Percentiles rank a stretch among this genome's conserved stretches.
Conservation (phyloP, 1,284 basidiomycete species). For the Ustilago bromivora region DNA sequence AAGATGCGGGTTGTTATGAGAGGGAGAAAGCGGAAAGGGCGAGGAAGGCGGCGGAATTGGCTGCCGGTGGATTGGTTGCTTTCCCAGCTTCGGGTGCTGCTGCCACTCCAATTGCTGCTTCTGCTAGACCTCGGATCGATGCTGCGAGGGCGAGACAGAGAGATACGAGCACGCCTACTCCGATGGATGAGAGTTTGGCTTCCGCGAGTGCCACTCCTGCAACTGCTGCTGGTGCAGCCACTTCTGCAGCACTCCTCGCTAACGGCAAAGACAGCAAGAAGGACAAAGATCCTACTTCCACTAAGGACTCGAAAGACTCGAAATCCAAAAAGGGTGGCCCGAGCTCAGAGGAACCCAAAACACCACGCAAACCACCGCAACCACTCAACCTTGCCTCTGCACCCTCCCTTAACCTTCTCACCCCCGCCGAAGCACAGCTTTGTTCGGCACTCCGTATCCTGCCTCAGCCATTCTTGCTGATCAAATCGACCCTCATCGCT, state of each 20-base stretch:
- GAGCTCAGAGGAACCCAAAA: constrained; percentile 47
- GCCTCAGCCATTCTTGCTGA: constrained; percentile 65
- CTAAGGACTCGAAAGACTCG: constrained; percentile 27
- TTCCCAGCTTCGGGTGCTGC: constrained; percentile 57
- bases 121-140: constrained; percentile 39
- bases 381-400: constrained; percentile 62
- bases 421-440: constrained; percentile 59
- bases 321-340: constrained; percentile 27
- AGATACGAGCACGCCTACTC: constrained; percentile 50
- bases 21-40: constrained; percentile 64
- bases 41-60: constrained; percentile 55
- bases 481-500: constrained; percentile 66
- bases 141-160: constrained; percentile 53
- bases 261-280: constrained; percentile 39
- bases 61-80: constrained; percentile 63
- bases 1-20: constrained; percentile 65
- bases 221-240: constrained; percentile 17
- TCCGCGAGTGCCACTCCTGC: constrained; percentile 5
- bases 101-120: constrained; percentile 33
- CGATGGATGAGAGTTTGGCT: constrained; percentile 37
- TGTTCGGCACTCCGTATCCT: constrained; percentile 65
- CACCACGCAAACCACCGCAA: constrained; percentile 53
- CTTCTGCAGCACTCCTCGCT: constrained; percentile 12
- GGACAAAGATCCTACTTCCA: constrained; percentile 20
- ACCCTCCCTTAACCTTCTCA: constrained; percentile 64